Evolutionary conservation across 495 filamentous ascomycete genomes (phyloP).

Genomic region (Penicillium ucsense): DNA sequence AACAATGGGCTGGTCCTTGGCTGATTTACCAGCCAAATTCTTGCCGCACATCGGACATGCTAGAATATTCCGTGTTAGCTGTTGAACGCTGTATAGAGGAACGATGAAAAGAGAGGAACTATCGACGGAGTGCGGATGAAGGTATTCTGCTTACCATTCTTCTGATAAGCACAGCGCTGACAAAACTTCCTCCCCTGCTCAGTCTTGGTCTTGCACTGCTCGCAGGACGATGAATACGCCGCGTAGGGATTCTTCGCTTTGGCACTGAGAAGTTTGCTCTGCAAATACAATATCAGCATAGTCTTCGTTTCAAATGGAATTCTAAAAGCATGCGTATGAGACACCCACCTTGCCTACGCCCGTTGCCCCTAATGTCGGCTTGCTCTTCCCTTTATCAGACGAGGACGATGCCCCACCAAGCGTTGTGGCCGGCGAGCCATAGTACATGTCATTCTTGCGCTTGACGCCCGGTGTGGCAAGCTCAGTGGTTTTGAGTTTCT

Average conservation of each 20-base stretch:
- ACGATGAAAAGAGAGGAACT: not conserved
- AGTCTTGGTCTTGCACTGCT: conserved; percentile 55
- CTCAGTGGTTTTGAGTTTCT: conserved; percentile 49
- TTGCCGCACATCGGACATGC: conserved; percentile 63
- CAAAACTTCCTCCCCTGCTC: conserved; percentile 53
- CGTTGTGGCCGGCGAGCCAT: conserved; percentile 53
- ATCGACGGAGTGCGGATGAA: not conserved
- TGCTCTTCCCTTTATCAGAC: conserved; percentile 34
- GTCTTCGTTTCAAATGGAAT: too few relatives aligned
- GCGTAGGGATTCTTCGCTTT: conserved; percentile 63
- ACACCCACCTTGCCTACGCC: conserved; percentile 28
- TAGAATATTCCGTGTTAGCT: conserved; percentile 10
- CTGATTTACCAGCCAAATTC: conserved; percentile 36
- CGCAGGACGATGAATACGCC: conserved; percentile 52
- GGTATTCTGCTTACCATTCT: conserved; percentile 39
- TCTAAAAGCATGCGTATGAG: not conserved
- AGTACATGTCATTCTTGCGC: conserved; percentile 63
- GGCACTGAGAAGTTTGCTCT: conserved; percentile 62
- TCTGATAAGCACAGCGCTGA: conserved; percentile 57
- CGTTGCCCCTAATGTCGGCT: conserved; percentile 29
- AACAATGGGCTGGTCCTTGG: conserved; percentile 43
- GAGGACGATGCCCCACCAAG: conserved; percentile 24
- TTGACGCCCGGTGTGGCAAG: conserved; percentile 62
- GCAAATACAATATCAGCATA: not conserved
- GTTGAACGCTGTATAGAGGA: too few relatives aligned